These are phyloP conservation scores for Scalesia atractyloides DNA, from an alignment of 129 eudicot species.

Conservation along the genomic window DNA sequence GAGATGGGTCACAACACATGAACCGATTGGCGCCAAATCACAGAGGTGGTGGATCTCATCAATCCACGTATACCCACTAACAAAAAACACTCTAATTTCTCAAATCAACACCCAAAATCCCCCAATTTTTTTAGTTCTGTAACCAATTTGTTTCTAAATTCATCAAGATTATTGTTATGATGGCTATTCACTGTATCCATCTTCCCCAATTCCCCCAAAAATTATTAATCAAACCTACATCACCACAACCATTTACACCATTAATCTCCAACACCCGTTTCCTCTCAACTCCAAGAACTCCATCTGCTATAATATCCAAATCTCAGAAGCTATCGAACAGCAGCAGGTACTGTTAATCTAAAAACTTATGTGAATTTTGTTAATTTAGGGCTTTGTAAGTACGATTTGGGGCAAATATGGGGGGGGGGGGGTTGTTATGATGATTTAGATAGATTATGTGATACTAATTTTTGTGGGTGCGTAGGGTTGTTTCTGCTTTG, in stretches of 20 bases:
- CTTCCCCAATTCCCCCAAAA: constrained; percentile 35
- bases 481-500: constrained; percentile 60
- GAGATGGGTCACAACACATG: background rate
- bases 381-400: background rate
- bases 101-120: background rate
- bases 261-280: constrained; percentile 40
- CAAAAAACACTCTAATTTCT: background rate
- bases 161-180: constrained; percentile 32
- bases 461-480: constrained; percentile 24
- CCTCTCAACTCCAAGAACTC: constrained; percentile 16
- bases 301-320: constrained; percentile 21
- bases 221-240: constrained; percentile 32
- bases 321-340: constrained; percentile 33
- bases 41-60: constrained; percentile 20
- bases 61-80: constrained; percentile 23
- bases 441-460: background rate
- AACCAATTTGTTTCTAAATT: background rate
- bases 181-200: constrained; percentile 51
- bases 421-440: no score
- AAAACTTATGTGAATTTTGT: background rate
- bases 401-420: background rate
- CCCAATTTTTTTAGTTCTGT: background rate
- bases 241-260: constrained; percentile 29
- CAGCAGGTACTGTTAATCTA: constrained; percentile 36
- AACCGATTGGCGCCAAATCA: background rate